These are phyloP conservation scores for Teunomyces barrocoloradensis DNA, from an alignment of 805 yeast species.

Conservation along the genomic window DNA sequence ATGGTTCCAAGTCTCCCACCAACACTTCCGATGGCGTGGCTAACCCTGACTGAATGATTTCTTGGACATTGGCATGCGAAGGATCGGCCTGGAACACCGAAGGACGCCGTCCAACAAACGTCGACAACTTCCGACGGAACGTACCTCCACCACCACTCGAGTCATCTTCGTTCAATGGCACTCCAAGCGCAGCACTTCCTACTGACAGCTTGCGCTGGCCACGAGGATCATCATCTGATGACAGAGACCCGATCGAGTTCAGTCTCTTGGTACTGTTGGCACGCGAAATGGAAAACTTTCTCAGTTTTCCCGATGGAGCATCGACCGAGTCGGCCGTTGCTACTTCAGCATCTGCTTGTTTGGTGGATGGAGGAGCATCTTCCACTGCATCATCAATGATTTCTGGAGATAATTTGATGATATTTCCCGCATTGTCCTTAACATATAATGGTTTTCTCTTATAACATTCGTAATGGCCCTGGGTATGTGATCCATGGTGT, in stretches of 20 bases:
- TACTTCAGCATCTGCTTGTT: not conserved
- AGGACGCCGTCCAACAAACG: constrained; percentile 43
- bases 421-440: constrained; percentile 41
- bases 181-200: not conserved
- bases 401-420: constrained; percentile 41
- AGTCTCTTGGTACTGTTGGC: constrained; percentile 3
- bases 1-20: constrained; percentile 26
- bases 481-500: constrained; percentile 84
- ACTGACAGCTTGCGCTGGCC: not conserved
- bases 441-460: constrained; percentile 68
- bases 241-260: not conserved
- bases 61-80: constrained; percentile 33
- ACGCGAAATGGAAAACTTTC: constrained; percentile 7
- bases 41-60: constrained; percentile 36
- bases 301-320: not conserved
- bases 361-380: constrained; percentile 4
- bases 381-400: constrained; percentile 27
- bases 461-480: constrained; percentile 90
- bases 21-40: constrained; percentile 42
- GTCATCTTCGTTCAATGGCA: not conserved
- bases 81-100: constrained; percentile 40
- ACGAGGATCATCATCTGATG: constrained; percentile 1
- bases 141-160: constrained; percentile 20
- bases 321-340: not conserved
- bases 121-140: constrained; percentile 35